Percentiles rank a stretch among this genome's conserved stretches.
phyloP scores from a whole-genome alignment of 352 stramenopile species.

The Halophytophthora batemanensis region DNA sequence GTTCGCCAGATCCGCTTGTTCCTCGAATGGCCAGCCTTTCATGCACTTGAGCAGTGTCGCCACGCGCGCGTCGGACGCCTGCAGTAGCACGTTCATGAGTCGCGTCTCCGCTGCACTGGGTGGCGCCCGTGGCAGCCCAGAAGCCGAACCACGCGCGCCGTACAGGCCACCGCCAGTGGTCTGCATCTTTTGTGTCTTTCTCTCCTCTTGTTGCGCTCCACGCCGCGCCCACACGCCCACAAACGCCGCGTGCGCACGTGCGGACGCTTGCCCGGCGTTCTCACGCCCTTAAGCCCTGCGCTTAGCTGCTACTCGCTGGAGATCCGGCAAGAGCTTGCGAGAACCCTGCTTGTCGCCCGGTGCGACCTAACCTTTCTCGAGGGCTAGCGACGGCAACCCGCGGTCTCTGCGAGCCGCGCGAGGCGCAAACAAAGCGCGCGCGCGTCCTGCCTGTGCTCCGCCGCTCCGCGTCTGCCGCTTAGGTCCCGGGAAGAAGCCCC shows the following conservation, averaged over 20 bases:
- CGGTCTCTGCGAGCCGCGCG: too few relatives aligned
- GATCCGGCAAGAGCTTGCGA: too few relatives aligned
- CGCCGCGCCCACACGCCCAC: too few relatives aligned
- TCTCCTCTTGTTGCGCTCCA: neutral
- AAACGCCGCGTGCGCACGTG: too few relatives aligned
- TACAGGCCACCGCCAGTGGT: conserved; percentile 16
- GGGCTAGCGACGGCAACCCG: too few relatives aligned
- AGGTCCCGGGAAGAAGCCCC: neutral
- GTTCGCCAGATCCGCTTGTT: conserved; percentile 70
- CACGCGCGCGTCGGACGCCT: conserved; percentile 40
- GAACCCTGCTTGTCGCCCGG: too few relatives aligned
- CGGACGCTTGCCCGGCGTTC: too few relatives aligned
- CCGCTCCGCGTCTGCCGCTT: neutral
- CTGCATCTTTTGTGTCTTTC: conserved; percentile 21
- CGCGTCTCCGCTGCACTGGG: conserved; percentile 51
- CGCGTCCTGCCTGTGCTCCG: too few relatives aligned
- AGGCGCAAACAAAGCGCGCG: too few relatives aligned
- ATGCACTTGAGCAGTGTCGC: conserved; percentile 62
- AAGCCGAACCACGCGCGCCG: conserved; percentile 2
- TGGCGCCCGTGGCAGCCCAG: conserved; percentile 26
- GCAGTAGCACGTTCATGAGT: conserved; percentile 62
- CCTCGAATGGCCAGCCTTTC: conserved; percentile 77
- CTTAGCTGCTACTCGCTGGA: too few relatives aligned
- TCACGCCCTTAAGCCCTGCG: too few relatives aligned
- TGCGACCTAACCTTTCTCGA: too few relatives aligned